Evolutionary conservation across 805 yeast species (phyloP).

Genomic region (Phaffomyces thermotolerans): DNA sequence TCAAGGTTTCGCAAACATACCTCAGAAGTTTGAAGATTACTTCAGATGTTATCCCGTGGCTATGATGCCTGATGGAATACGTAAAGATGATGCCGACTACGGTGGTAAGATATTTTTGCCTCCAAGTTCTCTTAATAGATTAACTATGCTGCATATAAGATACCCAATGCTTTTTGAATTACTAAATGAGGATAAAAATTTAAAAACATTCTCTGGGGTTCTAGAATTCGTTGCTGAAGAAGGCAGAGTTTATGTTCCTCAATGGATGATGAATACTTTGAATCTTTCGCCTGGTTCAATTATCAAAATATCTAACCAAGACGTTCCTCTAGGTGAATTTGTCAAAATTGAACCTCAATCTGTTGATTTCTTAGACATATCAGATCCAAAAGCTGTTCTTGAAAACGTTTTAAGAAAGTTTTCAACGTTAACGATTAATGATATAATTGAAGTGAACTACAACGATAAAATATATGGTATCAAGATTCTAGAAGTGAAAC

Average conservation of each 20-base stretch:
- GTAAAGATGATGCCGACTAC: constrained; percentile 74
- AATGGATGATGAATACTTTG: constrained; percentile 90
- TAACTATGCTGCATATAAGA: constrained; percentile 84
- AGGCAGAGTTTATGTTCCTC: constrained; percentile 90
- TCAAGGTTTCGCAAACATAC: constrained; percentile 24
- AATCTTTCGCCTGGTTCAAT: constrained; percentile 72
- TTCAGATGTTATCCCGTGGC: constrained; percentile 89
- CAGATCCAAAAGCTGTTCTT: constrained; percentile 93
- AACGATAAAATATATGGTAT: constrained; percentile 74
- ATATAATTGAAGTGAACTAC: constrained; percentile 77
- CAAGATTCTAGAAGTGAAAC: constrained; percentile 81
- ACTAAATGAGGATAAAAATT: constrained; percentile 52
- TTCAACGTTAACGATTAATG: constrained; percentile 78
- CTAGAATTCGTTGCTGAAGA: constrained; percentile 95
- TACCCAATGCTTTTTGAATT: constrained; percentile 94
- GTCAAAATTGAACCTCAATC: constrained; percentile 95
- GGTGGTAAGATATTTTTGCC: constrained; percentile 97
- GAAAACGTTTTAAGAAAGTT: constrained; percentile 89
- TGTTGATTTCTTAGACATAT: constrained; percentile 83
- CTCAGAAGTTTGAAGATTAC: constrained; percentile 67
- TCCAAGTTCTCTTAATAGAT: constrained; percentile 80
- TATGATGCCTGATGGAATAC: constrained; percentile 66
- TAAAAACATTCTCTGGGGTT: constrained; percentile 84
- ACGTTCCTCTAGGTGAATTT: constrained; percentile 78
- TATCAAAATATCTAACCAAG: constrained; percentile 65